These are phyloP conservation scores for Apodospora peruviana DNA, from an alignment of 495 filamentous ascomycete genomes.

Conservation along the genomic window DNA sequence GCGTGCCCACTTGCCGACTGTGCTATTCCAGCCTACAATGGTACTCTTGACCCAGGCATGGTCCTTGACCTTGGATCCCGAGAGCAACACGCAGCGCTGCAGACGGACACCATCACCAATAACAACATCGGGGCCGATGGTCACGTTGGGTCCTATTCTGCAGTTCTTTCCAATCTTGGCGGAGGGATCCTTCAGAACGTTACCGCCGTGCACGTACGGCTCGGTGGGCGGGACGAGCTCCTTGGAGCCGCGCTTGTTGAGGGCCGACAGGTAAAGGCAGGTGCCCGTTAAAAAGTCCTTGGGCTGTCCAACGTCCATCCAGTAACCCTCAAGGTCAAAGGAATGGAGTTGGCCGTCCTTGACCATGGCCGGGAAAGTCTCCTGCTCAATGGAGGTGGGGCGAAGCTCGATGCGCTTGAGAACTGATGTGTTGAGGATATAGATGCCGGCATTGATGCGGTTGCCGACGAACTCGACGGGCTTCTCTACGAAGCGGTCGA, in stretches of 20 bases:
- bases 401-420: slow-evolving; percentile 90
- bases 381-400: slow-evolving; percentile 98
- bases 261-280: slow-evolving; percentile 90
- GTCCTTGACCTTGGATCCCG: slow-evolving; percentile 92
- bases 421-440: slow-evolving; percentile 93
- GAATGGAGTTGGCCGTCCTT: slow-evolving; percentile 91
- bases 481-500: slow-evolving; percentile 99
- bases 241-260: slow-evolving; percentile 89
- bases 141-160: slow-evolving; percentile 96
- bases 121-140: slow-evolving; percentile 91
- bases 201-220: slow-evolving; percentile 87
- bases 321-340: slow-evolving; percentile 97
- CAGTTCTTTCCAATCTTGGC: slow-evolving; percentile 98
- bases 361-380: slow-evolving; percentile 95
- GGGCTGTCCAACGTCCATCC: slow-evolving; percentile 99
- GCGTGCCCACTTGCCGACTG: slow-evolving; percentile 90
- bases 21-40: slow-evolving; percentile 98
- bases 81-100: slow-evolving; percentile 87
- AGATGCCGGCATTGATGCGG: slow-evolving; percentile 98
- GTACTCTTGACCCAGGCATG: slow-evolving; percentile 99
- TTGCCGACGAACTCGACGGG: slow-evolving; percentile 99
- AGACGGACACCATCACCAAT: slow-evolving; percentile 92
- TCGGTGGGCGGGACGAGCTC: slow-evolving; percentile 68
- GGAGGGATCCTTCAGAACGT: slow-evolving; percentile 91
- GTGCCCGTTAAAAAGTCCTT: slow-evolving; percentile 98